phyloP scores from a whole-genome alignment of 2,329 filamentous ascomycete genomes.

The Colletotrichum sp. region DNA sequence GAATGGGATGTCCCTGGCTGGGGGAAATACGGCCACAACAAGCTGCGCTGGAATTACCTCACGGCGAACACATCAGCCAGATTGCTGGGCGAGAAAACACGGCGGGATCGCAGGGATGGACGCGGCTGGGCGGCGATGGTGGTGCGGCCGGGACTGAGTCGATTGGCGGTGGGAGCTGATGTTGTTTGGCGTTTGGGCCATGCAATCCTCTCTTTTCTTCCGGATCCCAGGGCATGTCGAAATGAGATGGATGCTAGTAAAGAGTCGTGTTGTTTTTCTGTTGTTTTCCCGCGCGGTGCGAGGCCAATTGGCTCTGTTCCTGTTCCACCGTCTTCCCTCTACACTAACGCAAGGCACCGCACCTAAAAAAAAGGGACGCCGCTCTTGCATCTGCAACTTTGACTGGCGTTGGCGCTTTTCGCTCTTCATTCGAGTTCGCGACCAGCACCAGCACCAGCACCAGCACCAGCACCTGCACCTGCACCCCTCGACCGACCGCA shows the following conservation, averaged over 20 bases:
- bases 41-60: background rate
- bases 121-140: background rate
- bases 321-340: background rate
- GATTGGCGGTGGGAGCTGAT: background rate
- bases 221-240: background rate
- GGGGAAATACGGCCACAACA: background rate
- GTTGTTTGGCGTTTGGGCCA: background rate
- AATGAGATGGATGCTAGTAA: background rate
- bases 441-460: background rate
- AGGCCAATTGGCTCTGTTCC: background rate
- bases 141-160: background rate
- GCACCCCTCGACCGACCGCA: background rate
- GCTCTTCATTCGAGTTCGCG: background rate
- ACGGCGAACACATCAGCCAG: background rate
- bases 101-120: background rate
- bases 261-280: background rate
- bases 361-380: background rate
- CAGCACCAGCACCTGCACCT: background rate
- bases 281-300: background rate
- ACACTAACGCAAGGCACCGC: background rate
- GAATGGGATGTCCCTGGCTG: background rate
- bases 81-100: background rate
- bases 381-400: background rate
- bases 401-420: background rate
- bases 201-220: background rate